Base-by-base conservation (phyloP, 2,329 filamentous ascomycete genomes). In the Sodiomyces alkalinus region DNA sequence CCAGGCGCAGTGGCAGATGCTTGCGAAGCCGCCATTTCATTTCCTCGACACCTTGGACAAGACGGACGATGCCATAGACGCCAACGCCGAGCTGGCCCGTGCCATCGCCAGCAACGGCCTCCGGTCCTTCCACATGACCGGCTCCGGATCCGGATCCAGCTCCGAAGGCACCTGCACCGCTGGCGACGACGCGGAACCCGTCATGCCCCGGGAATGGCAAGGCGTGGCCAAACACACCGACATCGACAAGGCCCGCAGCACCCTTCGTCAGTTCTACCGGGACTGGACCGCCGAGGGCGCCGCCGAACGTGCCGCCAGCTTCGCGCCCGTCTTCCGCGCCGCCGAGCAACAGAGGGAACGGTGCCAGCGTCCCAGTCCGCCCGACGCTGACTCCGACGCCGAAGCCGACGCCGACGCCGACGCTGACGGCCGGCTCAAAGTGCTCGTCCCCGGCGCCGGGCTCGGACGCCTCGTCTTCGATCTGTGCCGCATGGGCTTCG, bases 401-500 rank as follows among this genome's bases (percentile, higher is more conserved):
- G n/a, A n/a, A n/a, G n/a, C n/a, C n/a, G n/a, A n/a, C n/a, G 19
- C 17, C 16, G 23, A 35, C n/a, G 30, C 41, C 7, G 58, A 55
- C 7, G 51, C 80, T 26, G 71, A n/a, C n/a, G n/a, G n/a, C n/a
- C n/a, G n/a, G n/a, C n/a, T n/a, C n/a, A n/a, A 62, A 24, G 73
- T 98, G 1, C 65, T 98, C 1, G 76, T 96, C 0, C 90, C 90
- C 0, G 90, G 90, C 0, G 86, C 87, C 4, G 90, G 90, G 0
- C 60, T 98, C 3, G 90, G 83, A 3, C 69, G 90, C 10, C 60
- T 96, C 3, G 81, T 96, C 1, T 92, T 92, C 43, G 90, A 98
- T 24, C 61, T 96, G 10, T 83, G 77, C 46, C 58, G 58, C 17
- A 60, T 58, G 1, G 86, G 90, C 8, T 92, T 74, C 49, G 57